phyloP scores from a whole-genome alignment of 2,329 filamentous ascomycete species.

The Pezicula radicicola region DNA sequence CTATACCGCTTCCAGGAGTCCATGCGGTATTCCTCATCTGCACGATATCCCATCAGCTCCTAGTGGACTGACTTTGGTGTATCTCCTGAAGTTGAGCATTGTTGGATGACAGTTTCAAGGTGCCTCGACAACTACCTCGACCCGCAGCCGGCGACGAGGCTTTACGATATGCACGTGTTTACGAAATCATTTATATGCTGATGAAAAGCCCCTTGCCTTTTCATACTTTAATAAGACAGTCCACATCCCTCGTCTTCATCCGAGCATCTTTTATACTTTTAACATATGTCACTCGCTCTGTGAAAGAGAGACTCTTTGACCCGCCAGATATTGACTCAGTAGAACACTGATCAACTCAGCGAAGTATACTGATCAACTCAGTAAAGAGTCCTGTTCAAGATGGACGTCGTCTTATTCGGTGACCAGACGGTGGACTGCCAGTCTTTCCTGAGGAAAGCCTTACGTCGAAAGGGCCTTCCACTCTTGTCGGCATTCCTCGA shows the following conservation, averaged over 20 bases:
- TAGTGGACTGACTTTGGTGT: neutral
- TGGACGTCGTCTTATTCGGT: conserved; percentile 19
- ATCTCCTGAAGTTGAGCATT: neutral
- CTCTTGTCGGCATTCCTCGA: conserved; percentile 48
- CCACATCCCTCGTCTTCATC: neutral
- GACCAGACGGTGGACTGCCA: conserved; percentile 17
- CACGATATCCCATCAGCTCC: neutral
- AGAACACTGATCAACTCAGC: neutral
- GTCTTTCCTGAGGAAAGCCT: conserved; percentile 13
- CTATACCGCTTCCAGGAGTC: neutral
- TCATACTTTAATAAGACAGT: neutral
- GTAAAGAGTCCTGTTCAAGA: conserved; percentile 7
- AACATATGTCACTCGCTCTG: too few species aligned
- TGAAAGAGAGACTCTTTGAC: too few species aligned
- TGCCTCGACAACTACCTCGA: neutral
- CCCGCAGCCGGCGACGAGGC: neutral
- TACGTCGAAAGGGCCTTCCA: conserved; percentile 14
- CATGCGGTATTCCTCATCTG: neutral
- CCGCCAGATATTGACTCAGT: neutral
- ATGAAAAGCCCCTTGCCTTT: neutral
- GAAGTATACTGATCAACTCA: neutral
- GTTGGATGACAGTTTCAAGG: conserved; percentile 1
- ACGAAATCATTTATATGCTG: neutral
- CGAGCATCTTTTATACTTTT: neutral
- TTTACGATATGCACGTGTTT: neutral